phyloP scores from a whole-genome alignment of 768 basidiomycete species.

The Boletus sp. region DNA sequence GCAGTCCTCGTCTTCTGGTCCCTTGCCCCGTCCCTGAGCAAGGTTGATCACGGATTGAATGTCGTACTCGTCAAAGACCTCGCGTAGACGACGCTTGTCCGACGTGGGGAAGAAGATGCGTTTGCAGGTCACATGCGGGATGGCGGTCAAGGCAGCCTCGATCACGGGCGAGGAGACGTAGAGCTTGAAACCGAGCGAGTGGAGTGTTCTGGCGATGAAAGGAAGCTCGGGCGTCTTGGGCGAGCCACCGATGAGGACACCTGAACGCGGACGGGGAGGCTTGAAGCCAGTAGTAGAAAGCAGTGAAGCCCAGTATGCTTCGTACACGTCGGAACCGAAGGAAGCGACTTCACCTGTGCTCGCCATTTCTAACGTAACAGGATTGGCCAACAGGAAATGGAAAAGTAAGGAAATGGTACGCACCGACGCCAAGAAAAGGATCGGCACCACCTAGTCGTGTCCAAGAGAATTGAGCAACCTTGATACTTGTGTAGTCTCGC shows the following conservation, averaged over 20 bases:
- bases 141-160: slow-evolving; percentile 75
- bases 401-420: slow-evolving; percentile 31
- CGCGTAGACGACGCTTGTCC: slow-evolving; percentile 92
- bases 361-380: slow-evolving; percentile 75
- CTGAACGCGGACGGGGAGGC: slow-evolving; percentile 77
- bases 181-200: slow-evolving; percentile 91
- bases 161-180: slow-evolving; percentile 82
- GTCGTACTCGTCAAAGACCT: slow-evolving; percentile 92
- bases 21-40: slow-evolving; percentile 71
- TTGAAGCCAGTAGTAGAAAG: slow-evolving; percentile 96
- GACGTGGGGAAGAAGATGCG: slow-evolving; percentile 95
- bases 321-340: slow-evolving; percentile 90
- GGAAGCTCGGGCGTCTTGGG: slow-evolving; percentile 83
- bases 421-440: slow-evolving; percentile 93
- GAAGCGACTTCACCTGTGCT: slow-evolving; percentile 97
- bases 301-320: slow-evolving; percentile 96
- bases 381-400: not conserved
- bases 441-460: slow-evolving; percentile 94
- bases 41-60: slow-evolving; percentile 96
- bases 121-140: slow-evolving; percentile 77
- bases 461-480: slow-evolving; percentile 99
- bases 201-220: slow-evolving; percentile 73
- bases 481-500: slow-evolving; percentile 91
- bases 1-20: slow-evolving; percentile 89
- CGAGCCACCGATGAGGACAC: slow-evolving; percentile 93